Evolutionary conservation across 2,329 filamentous ascomycete species (phyloP).

Genomic region (Basipetospora sp.): DNA sequence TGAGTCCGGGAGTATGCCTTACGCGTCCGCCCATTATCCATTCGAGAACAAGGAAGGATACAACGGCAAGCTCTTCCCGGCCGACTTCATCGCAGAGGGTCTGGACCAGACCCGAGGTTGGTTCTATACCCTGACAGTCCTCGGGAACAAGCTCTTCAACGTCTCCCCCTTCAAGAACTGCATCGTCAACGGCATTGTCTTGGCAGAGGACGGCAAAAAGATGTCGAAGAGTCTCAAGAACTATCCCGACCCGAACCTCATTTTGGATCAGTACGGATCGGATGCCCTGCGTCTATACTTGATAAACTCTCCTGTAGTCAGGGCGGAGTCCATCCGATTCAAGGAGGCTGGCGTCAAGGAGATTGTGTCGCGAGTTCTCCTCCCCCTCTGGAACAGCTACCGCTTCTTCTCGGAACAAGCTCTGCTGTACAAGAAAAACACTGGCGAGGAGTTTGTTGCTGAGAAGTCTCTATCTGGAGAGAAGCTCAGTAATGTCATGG

Average conservation of each 20-base stretch:
- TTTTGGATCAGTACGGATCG: slow-evolving; percentile 13
- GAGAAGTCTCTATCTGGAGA: slow-evolving; percentile 9
- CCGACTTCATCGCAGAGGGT: slow-evolving; percentile 16
- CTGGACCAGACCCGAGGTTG: slow-evolving; percentile 17
- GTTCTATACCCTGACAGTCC: slow-evolving; percentile 16
- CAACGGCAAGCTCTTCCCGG: slow-evolving; percentile 12
- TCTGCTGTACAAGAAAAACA: slow-evolving; percentile 11
- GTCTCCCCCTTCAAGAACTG: slow-evolving; percentile 15
- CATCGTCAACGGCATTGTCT: slow-evolving; percentile 15
- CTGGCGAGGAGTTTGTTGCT: slow-evolving; percentile 10
- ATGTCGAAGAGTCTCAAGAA: slow-evolving; percentile 18
- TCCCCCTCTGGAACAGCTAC: slow-evolving; percentile 17
- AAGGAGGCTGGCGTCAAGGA: slow-evolving; percentile 15
- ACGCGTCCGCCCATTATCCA: slow-evolving; percentile 14
- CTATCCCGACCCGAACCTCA: slow-evolving; percentile 12
- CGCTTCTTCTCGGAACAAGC: slow-evolving; percentile 15
- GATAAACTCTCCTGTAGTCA: slow-evolving; percentile 16
- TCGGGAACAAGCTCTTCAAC: slow-evolving; percentile 14
- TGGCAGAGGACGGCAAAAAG: slow-evolving; percentile 17
- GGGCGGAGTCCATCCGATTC: slow-evolving; percentile 15
- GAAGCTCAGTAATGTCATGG: slow-evolving; percentile 50
- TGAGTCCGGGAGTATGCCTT: slow-evolving; percentile 16
- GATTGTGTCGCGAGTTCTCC: slow-evolving; percentile 13
- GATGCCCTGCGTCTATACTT: slow-evolving; percentile 16
- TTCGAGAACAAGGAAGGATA: slow-evolving; percentile 14